Evolutionary conservation across 257 asterid species (phyloP).

Genomic region (Solanum gracilifrons): DNA sequence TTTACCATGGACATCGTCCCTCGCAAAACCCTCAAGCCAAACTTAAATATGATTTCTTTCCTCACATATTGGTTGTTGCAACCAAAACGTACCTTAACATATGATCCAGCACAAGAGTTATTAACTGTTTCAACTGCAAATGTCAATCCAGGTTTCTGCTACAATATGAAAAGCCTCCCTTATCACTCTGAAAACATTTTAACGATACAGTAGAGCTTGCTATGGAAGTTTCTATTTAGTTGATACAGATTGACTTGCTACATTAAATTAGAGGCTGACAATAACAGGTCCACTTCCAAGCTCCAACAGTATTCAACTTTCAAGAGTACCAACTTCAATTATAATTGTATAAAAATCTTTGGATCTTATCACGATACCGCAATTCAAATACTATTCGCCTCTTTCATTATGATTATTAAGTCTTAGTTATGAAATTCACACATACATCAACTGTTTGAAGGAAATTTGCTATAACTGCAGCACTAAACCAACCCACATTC

Average conservation of each 20-base stretch:
- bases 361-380: not conserved
- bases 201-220: not conserved
- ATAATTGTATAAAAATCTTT: not conserved
- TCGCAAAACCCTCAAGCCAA: not conserved
- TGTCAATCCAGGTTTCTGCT: not conserved
- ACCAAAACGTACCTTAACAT: not conserved
- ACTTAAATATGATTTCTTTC: not conserved
- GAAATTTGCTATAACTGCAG: not conserved
- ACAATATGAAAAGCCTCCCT: not conserved
- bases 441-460: not conserved
- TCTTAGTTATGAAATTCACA: not conserved
- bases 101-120: not conserved
- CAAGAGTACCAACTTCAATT: not conserved
- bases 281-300: not conserved
- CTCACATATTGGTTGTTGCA: not conserved
- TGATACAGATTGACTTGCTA: not conserved
- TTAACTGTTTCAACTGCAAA: not conserved
- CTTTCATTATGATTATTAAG: not conserved
- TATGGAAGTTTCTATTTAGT: not conserved
- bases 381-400: not conserved
- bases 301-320: not conserved
- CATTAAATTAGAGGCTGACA: not conserved
- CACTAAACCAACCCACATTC: not conserved
- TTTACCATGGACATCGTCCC: not conserved
- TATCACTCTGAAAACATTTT: not conserved